phyloP scores from a whole-genome alignment of 106 monocot species.

The Dendrobium officinale region DNA sequence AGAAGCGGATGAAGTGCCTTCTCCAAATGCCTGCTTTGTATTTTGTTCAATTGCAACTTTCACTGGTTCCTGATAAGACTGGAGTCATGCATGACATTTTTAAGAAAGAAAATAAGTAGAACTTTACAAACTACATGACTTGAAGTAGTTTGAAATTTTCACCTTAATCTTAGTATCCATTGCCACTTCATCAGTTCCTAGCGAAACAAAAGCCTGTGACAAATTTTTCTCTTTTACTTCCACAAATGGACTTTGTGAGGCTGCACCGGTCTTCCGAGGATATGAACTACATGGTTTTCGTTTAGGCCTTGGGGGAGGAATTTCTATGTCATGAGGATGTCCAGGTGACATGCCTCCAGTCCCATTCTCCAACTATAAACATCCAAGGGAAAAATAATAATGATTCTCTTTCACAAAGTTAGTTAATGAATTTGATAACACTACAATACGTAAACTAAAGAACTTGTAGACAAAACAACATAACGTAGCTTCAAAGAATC shows the following conservation, averaged over 20 bases:
- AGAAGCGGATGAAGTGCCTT: conserved; percentile 21
- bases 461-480: not conserved
- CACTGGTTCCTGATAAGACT: conserved; percentile 20
- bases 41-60: conserved; percentile 16
- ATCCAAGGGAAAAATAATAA: not conserved
- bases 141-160: not conserved
- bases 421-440: not conserved
- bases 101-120: not conserved
- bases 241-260: conserved; percentile 9
- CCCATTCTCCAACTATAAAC: conserved; percentile 56
- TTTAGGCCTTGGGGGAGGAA: conserved; percentile 71
- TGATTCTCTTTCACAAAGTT: not conserved
- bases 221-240: conserved; percentile 21
- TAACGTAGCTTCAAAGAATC: not conserved
- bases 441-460: not conserved
- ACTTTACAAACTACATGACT: not conserved
- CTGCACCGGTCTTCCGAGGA: conserved; percentile 29
- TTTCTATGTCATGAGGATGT: conserved; percentile 50
- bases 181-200: conserved; percentile 9
- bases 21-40: conserved; percentile 21
- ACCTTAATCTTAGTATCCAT: not conserved
- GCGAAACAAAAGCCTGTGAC: conserved; percentile 9
- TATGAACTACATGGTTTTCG: conserved; percentile 52
- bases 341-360: conserved; percentile 48
- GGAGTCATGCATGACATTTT: not conserved